Evolutionary conservation across 352 stramenopile genomes (phyloP).

Genomic region (Pythium sp.): DNA sequence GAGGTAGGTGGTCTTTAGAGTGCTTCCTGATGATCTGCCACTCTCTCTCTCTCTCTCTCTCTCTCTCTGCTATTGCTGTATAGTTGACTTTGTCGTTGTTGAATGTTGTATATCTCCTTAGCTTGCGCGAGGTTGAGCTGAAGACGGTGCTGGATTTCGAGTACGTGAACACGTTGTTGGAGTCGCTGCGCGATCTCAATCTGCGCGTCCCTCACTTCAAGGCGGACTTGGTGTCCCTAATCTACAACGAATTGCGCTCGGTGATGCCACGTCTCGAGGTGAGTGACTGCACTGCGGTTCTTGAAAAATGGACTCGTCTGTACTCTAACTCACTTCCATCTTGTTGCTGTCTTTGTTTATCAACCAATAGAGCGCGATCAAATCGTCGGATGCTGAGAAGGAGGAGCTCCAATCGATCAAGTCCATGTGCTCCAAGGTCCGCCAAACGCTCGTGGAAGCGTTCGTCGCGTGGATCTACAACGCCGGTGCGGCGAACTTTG

Average conservation of each 20-base stretch:
- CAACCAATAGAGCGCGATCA: constrained; percentile 20
- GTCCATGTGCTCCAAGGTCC: constrained; percentile 46
- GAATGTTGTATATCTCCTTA: constrained; percentile 13
- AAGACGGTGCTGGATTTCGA: constrained; percentile 47
- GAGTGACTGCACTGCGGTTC: not conserved
- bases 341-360: not conserved
- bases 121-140: constrained; percentile 38
- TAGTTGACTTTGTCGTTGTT: not conserved
- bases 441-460: constrained; percentile 58
- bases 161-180: constrained; percentile 44
- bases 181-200: constrained; percentile 55
- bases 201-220: constrained; percentile 36
- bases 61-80: not conserved
- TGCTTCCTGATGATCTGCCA: not conserved
- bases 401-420: constrained; percentile 46
- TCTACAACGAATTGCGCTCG: constrained; percentile 34
- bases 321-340: not conserved
- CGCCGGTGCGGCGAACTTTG: constrained; percentile 28
- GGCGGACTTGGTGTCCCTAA: constrained; percentile 23
- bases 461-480: constrained; percentile 72
- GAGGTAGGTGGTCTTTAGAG: constrained; percentile 18
- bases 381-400: constrained; percentile 31
- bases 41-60: too few species aligned
- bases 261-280: constrained; percentile 70
- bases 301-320: not conserved